Evolutionary conservation across 768 basidiomycete genomes (phyloP).

Genomic region (Rhodotorula paludigena): DNA sequence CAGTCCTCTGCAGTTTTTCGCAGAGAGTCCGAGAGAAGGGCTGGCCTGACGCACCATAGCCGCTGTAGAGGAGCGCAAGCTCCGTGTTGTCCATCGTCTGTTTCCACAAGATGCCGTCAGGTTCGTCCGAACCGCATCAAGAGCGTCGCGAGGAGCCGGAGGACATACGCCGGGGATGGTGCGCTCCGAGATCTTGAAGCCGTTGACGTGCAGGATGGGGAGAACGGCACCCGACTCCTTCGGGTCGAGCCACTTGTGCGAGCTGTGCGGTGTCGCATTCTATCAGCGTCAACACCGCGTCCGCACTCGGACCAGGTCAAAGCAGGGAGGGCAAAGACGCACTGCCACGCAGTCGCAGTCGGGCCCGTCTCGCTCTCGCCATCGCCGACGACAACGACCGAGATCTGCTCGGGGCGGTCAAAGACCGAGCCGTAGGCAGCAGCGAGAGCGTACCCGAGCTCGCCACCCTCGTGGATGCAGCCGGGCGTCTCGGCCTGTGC

Average conservation of each 20-base stretch:
- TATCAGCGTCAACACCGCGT: too few species aligned
- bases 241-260: constrained; percentile 84
- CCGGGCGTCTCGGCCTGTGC: constrained; percentile 77
- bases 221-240: constrained; percentile 82
- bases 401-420: constrained; percentile 81
- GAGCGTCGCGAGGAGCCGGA: neutral
- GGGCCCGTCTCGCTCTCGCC: constrained; percentile 57
- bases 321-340: neutral
- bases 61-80: constrained; percentile 63
- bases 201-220: constrained; percentile 74
- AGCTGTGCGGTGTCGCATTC: too few species aligned
- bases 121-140: neutral
- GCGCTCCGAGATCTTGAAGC: constrained; percentile 84
- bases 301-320: too few species aligned
- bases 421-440: constrained; percentile 84
- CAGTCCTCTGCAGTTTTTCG: neutral
- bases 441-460: constrained; percentile 78
- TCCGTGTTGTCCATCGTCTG: constrained; percentile 81
- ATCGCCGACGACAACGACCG: constrained; percentile 77
- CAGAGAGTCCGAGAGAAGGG: neutral
- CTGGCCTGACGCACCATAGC: constrained; percentile 46
- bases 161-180: constrained; percentile 65
- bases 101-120: neutral
- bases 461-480: constrained; percentile 80
- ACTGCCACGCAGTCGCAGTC: constrained; percentile 47